Conservation (phyloP, 176 grass and related monocot species). For the Oryza coarctata region DNA sequence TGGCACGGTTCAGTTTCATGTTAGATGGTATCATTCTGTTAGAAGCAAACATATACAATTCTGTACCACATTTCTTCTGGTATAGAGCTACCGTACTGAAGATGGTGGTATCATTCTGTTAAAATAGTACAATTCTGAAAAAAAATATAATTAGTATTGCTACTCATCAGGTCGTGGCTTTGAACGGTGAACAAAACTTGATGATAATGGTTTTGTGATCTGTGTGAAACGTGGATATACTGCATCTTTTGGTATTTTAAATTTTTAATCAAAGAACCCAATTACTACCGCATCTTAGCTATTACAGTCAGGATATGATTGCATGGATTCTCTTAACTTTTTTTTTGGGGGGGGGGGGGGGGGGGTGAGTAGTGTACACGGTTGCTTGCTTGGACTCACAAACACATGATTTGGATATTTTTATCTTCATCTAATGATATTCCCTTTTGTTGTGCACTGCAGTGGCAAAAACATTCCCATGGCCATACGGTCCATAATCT, state of each 20-base stretch:
- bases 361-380: neutral
- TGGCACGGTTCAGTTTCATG: neutral
- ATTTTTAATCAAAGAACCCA: neutral
- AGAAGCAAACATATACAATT: neutral
- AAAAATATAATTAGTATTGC: neutral
- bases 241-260: neutral
- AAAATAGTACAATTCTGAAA: neutral
- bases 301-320: neutral
- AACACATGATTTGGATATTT: neutral
- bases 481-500: slow-evolving; percentile 46
- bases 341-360: too few species aligned
- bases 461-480: slow-evolving; percentile 57
- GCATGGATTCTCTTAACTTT: neutral
- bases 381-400: neutral
- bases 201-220: neutral
- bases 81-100: neutral
- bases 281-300: neutral
- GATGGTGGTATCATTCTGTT: neutral
- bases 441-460: slow-evolving; percentile 38
- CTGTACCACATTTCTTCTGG: neutral
- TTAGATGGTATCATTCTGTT: neutral
- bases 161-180: neutral
- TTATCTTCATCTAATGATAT: neutral
- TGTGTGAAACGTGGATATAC: neutral
- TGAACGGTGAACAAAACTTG: neutral